phyloP scores from a whole-genome alignment of 441 rosid species.

The Arabidopsis lyrata region DNA sequence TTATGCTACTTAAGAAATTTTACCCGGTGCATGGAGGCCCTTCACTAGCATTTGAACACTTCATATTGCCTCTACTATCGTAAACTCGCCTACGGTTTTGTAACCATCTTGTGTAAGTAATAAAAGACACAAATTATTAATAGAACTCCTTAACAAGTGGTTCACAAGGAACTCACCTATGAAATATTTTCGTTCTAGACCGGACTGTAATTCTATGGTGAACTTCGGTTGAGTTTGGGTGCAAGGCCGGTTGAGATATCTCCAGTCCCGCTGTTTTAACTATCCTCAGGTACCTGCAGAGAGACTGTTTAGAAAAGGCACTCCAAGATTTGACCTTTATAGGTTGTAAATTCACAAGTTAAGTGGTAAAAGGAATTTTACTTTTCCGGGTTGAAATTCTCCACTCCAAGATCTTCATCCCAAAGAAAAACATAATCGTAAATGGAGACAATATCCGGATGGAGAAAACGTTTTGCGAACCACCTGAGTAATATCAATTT shows the following conservation, averaged over 20 bases:
- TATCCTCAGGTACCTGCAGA: slow-evolving; percentile 72
- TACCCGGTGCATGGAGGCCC: slow-evolving; percentile 99
- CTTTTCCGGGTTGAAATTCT: slow-evolving; percentile 81
- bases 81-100: slow-evolving; percentile 74
- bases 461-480: slow-evolving; percentile 98
- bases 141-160: not conserved
- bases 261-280: slow-evolving; percentile 83
- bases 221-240: slow-evolving; percentile 86
- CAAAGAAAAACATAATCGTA: slow-evolving; percentile 94
- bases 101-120: slow-evolving; percentile 39
- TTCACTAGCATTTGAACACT: slow-evolving; percentile 74
- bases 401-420: slow-evolving; percentile 97
- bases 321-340: slow-evolving; percentile 5
- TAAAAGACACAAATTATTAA: not conserved
- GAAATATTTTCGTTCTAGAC: slow-evolving; percentile 68
- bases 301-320: slow-evolving; percentile 16
- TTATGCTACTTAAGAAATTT: slow-evolving; percentile 7
- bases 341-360: not conserved
- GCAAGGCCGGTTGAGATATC: slow-evolving; percentile 98
- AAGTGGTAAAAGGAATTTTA: slow-evolving; percentile 28
- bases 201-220: slow-evolving; percentile 94
- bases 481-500: slow-evolving; percentile 67
- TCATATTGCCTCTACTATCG: slow-evolving; percentile 72
- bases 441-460: slow-evolving; percentile 80
- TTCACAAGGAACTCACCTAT: slow-evolving; percentile 55